Evolutionary conservation across 805 yeast species (phyloP), one percentile per base, ranked within the genome.

Genomic region (Suhomyces kilbournensis): DNA sequence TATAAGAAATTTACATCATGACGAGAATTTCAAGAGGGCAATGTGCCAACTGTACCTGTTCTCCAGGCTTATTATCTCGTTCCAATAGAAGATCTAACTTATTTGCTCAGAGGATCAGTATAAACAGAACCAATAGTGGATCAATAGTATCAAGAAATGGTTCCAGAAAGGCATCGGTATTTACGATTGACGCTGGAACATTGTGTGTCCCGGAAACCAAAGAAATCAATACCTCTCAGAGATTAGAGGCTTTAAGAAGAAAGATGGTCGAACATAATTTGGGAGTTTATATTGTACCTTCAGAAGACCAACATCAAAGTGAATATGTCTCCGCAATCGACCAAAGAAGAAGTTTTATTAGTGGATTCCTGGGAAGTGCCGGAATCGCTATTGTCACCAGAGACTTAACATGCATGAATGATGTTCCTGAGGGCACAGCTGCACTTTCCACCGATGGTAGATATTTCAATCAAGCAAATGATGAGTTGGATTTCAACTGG

Each of bases 1-100:
- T 19, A 45, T 30, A 19, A 28, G 0, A 10, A 44, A 9, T 4
- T 23, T 17, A 8, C 20, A 34, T 10, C 7, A 61, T 62, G 63
- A 54, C 65, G 46, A 70, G 71, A 62, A 69, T 72, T 7, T 56
- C 69, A 12, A 67, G 79, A 60, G 75, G 71, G 12, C 76, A 72
- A 60, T 88, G 94, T 65, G 76, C 80, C 46, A 84, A 88, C 70
- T 88, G 96, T 72, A 86, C 90, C 2, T 88, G 96, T 65, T 86
- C 93, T 0, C 94, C 94, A 4, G 96, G 96, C 3, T 72, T 88
- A 44, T 68, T 88, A 46, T 83, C 90, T 28, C 77, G 96, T 62
- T 80, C 77, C 54, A 82, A 81, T 62, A 77, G 85, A 60, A 74
- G 89, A 59, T 77, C 87, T 17, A 77, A 87, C 0, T 64, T 78